Evolutionary conservation across 164 flowering plant genomes (phyloP), one percentile per base, ranked within the genome.

Genomic region (Echeveria elegans): DNA sequence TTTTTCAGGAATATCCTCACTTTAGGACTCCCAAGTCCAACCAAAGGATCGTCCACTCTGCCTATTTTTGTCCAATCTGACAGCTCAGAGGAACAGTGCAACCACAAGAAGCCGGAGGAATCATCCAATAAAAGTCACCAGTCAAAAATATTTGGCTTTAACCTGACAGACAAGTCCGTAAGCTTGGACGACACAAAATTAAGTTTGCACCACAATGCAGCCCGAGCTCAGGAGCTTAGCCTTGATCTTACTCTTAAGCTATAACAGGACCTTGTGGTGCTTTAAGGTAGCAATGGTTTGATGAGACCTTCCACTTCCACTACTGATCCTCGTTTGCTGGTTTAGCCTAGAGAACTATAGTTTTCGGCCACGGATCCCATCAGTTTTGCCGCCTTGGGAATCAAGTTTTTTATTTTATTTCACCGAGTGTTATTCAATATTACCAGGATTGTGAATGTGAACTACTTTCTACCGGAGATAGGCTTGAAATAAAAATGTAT

Each of bases 101-200:
- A 53, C 14, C 16, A 53, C 60, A 4, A 1, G 30, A 53, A 53
- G 10, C 29, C 15, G 31, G 26, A 53, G 2, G 11, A 53, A 19
- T 56, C 34, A 28, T 28, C 61, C 1, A 32, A 56, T 29, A 56
- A 56, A 26, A 19, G 18, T 56, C 32, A 56, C 61, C 18, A 26
- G 61, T 26, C 61, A 28, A 32, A 56, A 56, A 56, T 56, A 56
- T 56, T 56, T 28, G 61, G 61, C 32, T 28, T 56, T 29, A 56
- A 26, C 19, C 32, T 56, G 32, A 5, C 11, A 26, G 32, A 26
- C 2, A 28, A 56, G 61, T 15, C 5, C 32, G 32, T 28, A 28
- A 56, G 61, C 34, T 26, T 56, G 61, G 61, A 56, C 3, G 32
- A 56, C 5, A 56, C 32, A 10, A 56, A 15, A 28, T 19, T 56